Percentiles rank a stretch among this genome's conserved stretches.
Evolutionary conservation across 2,329 filamentous ascomycete species (phyloP).

Genomic region (Ophiocordyceps unilateralis): DNA sequence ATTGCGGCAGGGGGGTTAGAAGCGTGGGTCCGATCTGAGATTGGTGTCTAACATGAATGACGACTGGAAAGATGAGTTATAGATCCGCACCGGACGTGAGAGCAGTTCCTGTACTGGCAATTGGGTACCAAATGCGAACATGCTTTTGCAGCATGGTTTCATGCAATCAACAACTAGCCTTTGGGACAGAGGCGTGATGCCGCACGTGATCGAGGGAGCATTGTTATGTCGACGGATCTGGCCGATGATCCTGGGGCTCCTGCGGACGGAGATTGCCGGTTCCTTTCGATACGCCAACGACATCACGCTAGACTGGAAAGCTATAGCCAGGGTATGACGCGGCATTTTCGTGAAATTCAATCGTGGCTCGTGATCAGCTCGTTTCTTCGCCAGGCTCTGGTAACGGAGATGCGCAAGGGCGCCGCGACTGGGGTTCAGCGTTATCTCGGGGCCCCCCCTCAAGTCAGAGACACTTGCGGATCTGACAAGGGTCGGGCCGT

Average conservation of each 20-base stretch:
- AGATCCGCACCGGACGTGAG: background rate
- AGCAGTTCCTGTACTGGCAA: too few relatives aligned
- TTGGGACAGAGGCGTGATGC: too few relatives aligned
- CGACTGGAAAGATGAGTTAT: background rate
- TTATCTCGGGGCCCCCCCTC: too few relatives aligned
- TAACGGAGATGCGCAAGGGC: too few relatives aligned
- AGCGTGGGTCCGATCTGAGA: constrained; percentile 64
- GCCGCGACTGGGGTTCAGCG: constrained; percentile 1
- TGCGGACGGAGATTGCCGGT: too few relatives aligned
- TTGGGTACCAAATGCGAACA: too few relatives aligned
- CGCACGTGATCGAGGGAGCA: too few relatives aligned
- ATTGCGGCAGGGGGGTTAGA: constrained; percentile 63
- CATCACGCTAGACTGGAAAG: background rate
- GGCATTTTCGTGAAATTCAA: too few relatives aligned
- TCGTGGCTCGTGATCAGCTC: background rate
- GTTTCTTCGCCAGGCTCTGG: background rate
- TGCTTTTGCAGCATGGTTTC: too few relatives aligned
- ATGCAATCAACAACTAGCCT: too few relatives aligned
- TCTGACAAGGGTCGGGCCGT: constrained; percentile 1
- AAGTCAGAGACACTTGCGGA: background rate
- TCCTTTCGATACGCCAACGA: background rate
- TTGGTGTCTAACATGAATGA: constrained; percentile 14
- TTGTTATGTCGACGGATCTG: too few relatives aligned
- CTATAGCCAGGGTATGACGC: background rate
- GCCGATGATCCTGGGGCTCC: too few relatives aligned